Base-by-base conservation (phyloP, 177 flowering plant genomes). In the Telopea speciosissima region DNA sequence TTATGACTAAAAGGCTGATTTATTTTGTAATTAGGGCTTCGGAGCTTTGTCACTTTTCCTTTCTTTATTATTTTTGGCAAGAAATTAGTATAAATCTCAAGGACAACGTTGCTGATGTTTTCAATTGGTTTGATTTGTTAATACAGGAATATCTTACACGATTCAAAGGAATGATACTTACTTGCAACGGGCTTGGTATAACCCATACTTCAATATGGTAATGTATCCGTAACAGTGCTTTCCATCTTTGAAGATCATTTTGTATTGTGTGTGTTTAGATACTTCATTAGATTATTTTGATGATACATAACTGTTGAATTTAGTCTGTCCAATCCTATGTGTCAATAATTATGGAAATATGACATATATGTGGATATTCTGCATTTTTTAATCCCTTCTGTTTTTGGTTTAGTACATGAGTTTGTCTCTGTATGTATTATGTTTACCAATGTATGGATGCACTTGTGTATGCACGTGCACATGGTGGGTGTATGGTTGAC, bases 111-210 rank as follows among this genome's bases (percentile, higher is more conserved):
- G 10, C 69, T 66, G 8, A 67, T 40, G 49, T 2, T 63, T 26
- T 31, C 31, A 19, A 44, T 31, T 69, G 42, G 40, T 19, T 5
- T 71, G 1, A 56, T 62, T 31, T 69, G 68, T 61, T 14, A 40
- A 72, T 76, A n/a, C 85, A 91, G 95, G 97, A 91, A 75, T 91
- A 91, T 79, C 85, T 91, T 63, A 70, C 88, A 62, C 85, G 91
- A 85, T 91, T 91, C 81, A 91, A 91, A 80, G 94, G 93, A 75
- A 88, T 91, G 95, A 91, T 89, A 71, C 88, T 91, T 33, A 91
- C 95, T 28, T 90, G 97, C 85, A 91, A 91, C 78, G 97, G 97
- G 68, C 95, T 91, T 70, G 95, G 95, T 60, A 86, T 91, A 33
- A 72, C 72, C 77, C 89, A 87, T 62, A 75, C 87, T 69, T 82